Evolutionary conservation across 78 protist genomes (phyloP).

Genomic region (Dictyostelium firmibasis): DNA sequence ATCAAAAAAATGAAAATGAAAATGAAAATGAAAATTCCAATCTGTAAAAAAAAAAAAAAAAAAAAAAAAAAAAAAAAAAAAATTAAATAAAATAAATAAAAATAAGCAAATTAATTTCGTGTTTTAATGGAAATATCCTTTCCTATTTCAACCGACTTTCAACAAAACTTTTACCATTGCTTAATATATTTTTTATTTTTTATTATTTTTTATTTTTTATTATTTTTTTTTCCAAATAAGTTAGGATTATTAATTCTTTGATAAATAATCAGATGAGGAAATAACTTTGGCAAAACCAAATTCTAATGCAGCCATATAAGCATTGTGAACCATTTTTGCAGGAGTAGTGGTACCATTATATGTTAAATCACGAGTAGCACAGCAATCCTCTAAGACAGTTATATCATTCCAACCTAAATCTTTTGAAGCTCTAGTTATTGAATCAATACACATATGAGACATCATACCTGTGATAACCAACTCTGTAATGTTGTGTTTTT

Average conservation of each 20-base stretch:
- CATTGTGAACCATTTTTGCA: background rate
- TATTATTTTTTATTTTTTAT: too few species aligned
- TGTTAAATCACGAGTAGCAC: constrained; percentile 10
- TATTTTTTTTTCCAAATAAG: too few species aligned
- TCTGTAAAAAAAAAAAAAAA: background rate
- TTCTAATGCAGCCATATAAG: background rate
- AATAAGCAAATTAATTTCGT: too few species aligned
- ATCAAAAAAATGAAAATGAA: too few species aligned
- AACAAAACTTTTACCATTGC: too few species aligned
- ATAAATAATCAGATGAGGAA: background rate
- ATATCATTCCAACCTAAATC: background rate
- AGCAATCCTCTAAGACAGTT: background rate
- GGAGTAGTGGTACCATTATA: background rate
- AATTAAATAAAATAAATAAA: too few species aligned
- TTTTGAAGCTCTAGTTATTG: background rate
- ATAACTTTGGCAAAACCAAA: constrained; percentile 32
- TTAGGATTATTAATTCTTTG: background rate
- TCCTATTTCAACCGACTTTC: too few species aligned
- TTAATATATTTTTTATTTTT: too few species aligned
- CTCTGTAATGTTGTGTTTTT: background rate
- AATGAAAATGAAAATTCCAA: background rate
- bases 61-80: too few species aligned
- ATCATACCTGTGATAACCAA: constrained; percentile 11
- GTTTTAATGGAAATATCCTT: background rate
- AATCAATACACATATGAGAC: constrained; percentile 23